A percentile compares a stretch with the other conserved stretches of the same genome.
Evolutionary conservation across 129 eudicot species (phyloP).

Genomic region (Pseudognaphalium luteoalbum): DNA sequence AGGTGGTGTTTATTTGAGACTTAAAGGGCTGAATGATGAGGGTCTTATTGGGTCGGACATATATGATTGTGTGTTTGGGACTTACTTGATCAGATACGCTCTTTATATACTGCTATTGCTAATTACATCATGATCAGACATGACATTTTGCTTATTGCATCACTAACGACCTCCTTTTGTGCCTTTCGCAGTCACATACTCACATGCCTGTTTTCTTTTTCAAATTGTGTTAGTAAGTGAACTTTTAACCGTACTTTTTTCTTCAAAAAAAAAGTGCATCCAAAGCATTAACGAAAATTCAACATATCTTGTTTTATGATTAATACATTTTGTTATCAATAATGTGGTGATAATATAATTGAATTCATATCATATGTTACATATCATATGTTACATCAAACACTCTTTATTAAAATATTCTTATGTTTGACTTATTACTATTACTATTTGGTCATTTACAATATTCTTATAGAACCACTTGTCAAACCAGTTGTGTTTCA

Average conservation of each 20-base stretch:
- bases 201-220: not conserved
- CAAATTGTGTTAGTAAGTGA: not conserved
- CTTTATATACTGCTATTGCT: no score
- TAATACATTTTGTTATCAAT: not conserved
- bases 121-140: not conserved
- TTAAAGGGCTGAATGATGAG: conserved; percentile 3
- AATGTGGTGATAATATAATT: not conserved
- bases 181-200: not conserved
- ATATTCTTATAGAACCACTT: not conserved
- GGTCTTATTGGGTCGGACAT: not conserved
- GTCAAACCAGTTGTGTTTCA: not conserved
- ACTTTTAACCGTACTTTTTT: not conserved
- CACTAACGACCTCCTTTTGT: not conserved
- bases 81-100: not conserved
- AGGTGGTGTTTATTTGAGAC: conserved; percentile 1
- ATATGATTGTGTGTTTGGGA: not conserved
- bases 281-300: conserved; percentile 4
- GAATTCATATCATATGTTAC: not conserved
- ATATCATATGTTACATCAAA: not conserved
- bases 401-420: not conserved
- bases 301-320: not conserved
- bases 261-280: conserved; percentile 1
- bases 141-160: not conserved
- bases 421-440: not conserved
- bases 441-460: not conserved